A percentile compares a stretch with the other conserved stretches of the same genome.
These are phyloP conservation scores for Pseudogymnoascus sp. DNA, from an alignment of 2,329 filamentous ascomycete genomes.

Conservation along the genomic window DNA sequence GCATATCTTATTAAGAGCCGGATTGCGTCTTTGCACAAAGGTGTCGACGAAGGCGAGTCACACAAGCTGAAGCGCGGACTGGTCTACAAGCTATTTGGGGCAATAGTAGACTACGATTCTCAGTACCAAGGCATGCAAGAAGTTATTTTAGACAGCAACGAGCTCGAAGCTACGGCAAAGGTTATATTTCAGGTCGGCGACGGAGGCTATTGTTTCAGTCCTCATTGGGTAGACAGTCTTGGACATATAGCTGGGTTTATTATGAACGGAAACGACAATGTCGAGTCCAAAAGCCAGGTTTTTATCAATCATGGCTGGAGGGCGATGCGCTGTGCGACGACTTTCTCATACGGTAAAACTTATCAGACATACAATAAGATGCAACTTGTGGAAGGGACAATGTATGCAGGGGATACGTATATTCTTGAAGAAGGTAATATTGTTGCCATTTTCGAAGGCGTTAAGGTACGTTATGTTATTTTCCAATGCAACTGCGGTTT, in stretches of 20 bases:
- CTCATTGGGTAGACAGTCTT: conserved; percentile 52
- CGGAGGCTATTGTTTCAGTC: conserved; percentile 45
- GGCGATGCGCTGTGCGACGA: conserved; percentile 42
- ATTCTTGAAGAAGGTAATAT: conserved; percentile 38
- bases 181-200: conserved; percentile 41
- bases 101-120: conserved; percentile 49
- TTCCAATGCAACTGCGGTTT: neutral
- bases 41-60: conserved; percentile 28
- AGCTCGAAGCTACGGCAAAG: conserved; percentile 36
- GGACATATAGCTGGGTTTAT: conserved; percentile 55
- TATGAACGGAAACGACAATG: conserved; percentile 49
- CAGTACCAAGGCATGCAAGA: conserved; percentile 51
- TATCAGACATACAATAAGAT: conserved; percentile 52
- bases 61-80: conserved; percentile 34
- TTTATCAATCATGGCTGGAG: conserved; percentile 55
- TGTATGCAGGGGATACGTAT: conserved; percentile 46
- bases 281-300: conserved; percentile 46
- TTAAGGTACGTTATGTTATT: conserved; percentile 22
- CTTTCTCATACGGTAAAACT: conserved; percentile 35
- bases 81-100: conserved; percentile 15
- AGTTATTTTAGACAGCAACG: conserved; percentile 39
- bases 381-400: conserved; percentile 39
- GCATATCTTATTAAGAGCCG: conserved; percentile 43
- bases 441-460: conserved; percentile 20
- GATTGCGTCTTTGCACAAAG: conserved; percentile 32